These are phyloP conservation scores for Penicillium sp. DNA, from an alignment of 2,329 filamentous ascomycete genomes.

Conservation along the genomic window DNA sequence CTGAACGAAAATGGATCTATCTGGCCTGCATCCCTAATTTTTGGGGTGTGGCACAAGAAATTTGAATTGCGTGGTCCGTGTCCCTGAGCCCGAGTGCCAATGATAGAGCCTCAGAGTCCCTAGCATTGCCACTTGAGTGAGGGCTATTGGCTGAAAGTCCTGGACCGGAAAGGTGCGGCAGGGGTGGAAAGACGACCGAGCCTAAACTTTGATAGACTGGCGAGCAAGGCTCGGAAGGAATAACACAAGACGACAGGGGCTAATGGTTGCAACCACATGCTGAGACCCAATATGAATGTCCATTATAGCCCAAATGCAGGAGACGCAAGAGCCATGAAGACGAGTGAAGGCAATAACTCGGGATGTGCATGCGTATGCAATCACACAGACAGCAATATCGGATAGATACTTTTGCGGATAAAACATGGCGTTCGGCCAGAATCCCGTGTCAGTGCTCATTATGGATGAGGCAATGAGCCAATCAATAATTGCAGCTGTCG, in stretches of 20 bases:
- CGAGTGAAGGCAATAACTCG: constrained; percentile 12
- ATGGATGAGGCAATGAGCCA: constrained; percentile 18
- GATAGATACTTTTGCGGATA: constrained; percentile 11
- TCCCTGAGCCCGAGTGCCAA: constrained; percentile 30
- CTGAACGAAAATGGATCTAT: constrained; percentile 39
- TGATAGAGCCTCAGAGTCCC: constrained; percentile 34
- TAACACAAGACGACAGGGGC: constrained; percentile 16
- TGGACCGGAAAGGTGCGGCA: constrained; percentile 33
- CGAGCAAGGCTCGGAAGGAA: constrained; percentile 15
- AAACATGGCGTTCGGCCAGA: constrained; percentile 12
- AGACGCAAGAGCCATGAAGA: constrained; percentile 12
- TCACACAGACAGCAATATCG: constrained; percentile 23
- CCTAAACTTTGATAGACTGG: constrained; percentile 23
- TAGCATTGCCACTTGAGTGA: constrained; percentile 32
- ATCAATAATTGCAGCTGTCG: constrained; percentile 16
- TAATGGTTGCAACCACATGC: constrained; percentile 26
- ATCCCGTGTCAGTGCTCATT: constrained; percentile 20
- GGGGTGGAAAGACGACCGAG: constrained; percentile 20
- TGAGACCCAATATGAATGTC: constrained; percentile 20
- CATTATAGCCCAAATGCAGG: constrained; percentile 17
- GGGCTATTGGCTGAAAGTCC: constrained; percentile 28
- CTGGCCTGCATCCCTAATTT: constrained; percentile 19
- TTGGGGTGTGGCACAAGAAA: constrained; percentile 15
- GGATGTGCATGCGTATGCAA: constrained; percentile 22
- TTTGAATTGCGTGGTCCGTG: constrained; percentile 25